A percentile compares a stretch with the other conserved stretches of the same genome.
phyloP scores from a whole-genome alignment of 2,329 filamentous ascomycete genomes.

The Colletotrichum lindemuthianum region DNA sequence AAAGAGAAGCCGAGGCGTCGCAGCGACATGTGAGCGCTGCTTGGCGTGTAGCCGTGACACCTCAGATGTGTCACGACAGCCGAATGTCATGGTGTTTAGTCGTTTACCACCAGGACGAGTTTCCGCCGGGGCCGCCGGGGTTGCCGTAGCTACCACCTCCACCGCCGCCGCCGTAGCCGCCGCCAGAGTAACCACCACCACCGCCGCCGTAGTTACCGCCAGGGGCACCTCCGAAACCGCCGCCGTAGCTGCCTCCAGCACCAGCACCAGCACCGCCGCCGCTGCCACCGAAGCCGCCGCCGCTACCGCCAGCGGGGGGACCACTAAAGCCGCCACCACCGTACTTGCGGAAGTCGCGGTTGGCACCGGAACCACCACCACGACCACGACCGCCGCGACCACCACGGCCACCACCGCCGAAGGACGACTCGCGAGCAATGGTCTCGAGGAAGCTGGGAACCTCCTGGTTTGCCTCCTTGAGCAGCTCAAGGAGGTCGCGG shows the following conservation, averaged over 20 bases:
- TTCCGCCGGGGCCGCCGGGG: conserved; percentile 70
- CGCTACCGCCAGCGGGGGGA: conserved; percentile 55
- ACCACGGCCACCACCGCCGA: conserved; percentile 75
- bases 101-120: conserved; percentile 75
- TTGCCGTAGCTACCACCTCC: conserved; percentile 73
- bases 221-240: conserved; percentile 59
- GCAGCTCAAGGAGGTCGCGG: conserved; percentile 93
- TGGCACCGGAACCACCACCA: conserved; percentile 76
- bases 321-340: conserved; percentile 66
- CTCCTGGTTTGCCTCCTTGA: conserved; percentile 99
- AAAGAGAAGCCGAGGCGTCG: conserved; percentile 42
- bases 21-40: conserved; percentile 43
- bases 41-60: conserved; percentile 10
- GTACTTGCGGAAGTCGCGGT: conserved; percentile 90
- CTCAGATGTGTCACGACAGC: conserved; percentile 11
- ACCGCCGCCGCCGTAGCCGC: conserved; percentile 53
- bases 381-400: conserved; percentile 73
- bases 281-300: conserved; percentile 54
- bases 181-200: conserved; percentile 51
- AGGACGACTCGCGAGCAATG: conserved; percentile 94
- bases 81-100: conserved; percentile 14
- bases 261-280: conserved; percentile 48
- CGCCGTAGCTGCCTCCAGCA: conserved; percentile 60
- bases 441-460: conserved; percentile 94
- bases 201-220: conserved; percentile 56